Conservation (phyloP, 148 eudicot species). For the Mesembryanthemum crystallinum region DNA sequence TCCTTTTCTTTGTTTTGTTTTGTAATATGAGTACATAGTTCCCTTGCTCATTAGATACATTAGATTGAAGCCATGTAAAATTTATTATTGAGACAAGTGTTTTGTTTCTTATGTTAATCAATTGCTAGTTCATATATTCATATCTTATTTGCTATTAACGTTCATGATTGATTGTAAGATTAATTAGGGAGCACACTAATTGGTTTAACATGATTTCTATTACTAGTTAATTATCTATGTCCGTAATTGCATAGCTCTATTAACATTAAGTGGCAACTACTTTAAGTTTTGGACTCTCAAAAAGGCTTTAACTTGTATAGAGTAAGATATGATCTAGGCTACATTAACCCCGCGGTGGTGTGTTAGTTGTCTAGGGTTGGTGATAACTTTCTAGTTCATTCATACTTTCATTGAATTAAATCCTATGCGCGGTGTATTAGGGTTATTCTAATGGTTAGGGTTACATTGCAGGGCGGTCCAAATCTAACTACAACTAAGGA, state of each 20-base stretch:
- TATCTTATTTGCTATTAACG: not conserved
- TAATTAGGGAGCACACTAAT: not conserved
- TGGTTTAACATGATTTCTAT: not conserved
- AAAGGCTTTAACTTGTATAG: not conserved
- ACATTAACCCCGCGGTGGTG: slow-evolving; percentile 1
- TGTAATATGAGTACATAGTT: not conserved
- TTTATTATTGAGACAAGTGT: no score
- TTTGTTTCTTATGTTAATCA: not conserved
- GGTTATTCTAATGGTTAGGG: no score
- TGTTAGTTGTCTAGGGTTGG: not conserved
- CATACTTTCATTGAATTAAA: no score
- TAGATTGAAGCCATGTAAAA: not conserved
- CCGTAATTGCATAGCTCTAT: not conserved
- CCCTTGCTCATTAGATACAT: not conserved
- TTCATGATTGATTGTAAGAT: not conserved
- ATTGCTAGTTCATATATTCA: not conserved
- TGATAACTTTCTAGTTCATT: not conserved
- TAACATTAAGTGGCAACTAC: not conserved
- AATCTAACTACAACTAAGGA: no score
- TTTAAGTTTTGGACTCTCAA: not conserved
- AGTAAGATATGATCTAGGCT: not conserved
- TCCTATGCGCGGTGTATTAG: no score
- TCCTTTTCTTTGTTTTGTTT: not conserved
- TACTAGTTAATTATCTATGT: not conserved
- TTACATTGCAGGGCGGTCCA: no score